Evolutionary conservation across 306 rosid species (phyloP).

Genomic region (Lathyrus aphaca): DNA sequence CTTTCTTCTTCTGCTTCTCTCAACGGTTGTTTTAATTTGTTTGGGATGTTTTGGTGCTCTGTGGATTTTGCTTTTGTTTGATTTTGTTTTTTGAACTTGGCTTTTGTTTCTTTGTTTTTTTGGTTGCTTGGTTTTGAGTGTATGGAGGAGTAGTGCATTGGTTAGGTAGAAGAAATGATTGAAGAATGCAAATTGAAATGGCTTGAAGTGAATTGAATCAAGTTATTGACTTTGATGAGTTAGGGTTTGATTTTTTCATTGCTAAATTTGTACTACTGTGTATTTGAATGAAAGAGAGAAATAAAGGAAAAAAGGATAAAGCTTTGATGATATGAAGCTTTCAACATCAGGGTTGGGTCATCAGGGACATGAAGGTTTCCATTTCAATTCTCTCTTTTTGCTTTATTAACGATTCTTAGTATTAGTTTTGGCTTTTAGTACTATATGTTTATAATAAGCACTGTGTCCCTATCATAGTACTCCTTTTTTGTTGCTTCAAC

Average conservation of each 20-base stretch:
- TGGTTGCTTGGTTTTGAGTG: background rate
- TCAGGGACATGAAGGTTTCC: slow-evolving; percentile 87
- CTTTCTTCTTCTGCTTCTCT: background rate
- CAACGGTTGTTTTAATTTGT: slow-evolving; percentile 16
- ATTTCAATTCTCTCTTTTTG: slow-evolving; percentile 45
- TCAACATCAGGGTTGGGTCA: slow-evolving; percentile 94
- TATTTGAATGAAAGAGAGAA: slow-evolving; percentile 38
- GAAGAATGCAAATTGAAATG: slow-evolving; percentile 49
- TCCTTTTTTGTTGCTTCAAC: slow-evolving; percentile 42
- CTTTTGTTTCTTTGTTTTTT: background rate
- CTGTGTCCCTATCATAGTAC: slow-evolving; percentile 49
- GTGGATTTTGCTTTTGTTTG: slow-evolving; percentile 50
- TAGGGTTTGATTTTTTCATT: slow-evolving; percentile 55
- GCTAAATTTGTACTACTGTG: slow-evolving; percentile 27
- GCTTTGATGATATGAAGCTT: slow-evolving; percentile 88
- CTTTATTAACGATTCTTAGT: slow-evolving; percentile 34
- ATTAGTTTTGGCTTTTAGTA: slow-evolving; percentile 44
- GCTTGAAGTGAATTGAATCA: slow-evolving; percentile 45
- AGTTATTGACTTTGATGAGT: slow-evolving; percentile 40
- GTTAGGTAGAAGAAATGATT: slow-evolving; percentile 43
- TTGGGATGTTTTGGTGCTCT: slow-evolving; percentile 38
- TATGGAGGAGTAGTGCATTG: slow-evolving; percentile 46
- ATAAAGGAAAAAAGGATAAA: slow-evolving; percentile 44
- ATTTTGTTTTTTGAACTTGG: slow-evolving; percentile 39
- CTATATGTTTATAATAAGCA: slow-evolving; percentile 23